Base-by-base conservation (phyloP, 2,329 filamentous ascomycete species). In the Phoma herbarum region DNA sequence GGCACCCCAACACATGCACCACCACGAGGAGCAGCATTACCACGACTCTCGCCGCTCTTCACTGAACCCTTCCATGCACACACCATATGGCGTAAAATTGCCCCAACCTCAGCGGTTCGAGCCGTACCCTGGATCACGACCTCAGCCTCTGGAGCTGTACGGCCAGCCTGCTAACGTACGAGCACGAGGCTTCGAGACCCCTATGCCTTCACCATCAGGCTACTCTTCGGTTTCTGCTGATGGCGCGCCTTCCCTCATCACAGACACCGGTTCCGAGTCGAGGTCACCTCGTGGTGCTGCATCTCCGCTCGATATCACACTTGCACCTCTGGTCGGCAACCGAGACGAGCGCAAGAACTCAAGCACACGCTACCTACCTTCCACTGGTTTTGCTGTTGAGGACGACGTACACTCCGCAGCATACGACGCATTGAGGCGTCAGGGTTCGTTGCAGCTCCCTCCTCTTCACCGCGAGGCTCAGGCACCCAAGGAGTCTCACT, bases 191-290 rank as follows among this genome's bases (percentile, higher is more conserved):
- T 77, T 80, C 61, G 86, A 89, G 57, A 82, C 82, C 10, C 83
- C 88, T 33, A 82, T 90, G 66, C 86, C 85, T 41, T 90, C 88
- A 9, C 88, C 88, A 14, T 82, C 80, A 16, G 82, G 85, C 50
- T 85, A 83, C 65, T 89, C 87, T 2, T 86, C 88, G 52, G 82
- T 84, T 37, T 91, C 89, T 2, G 79, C 84, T 16, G 88, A 90
- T 43, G 81, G 82, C 28, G 86, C 88, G 4, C 89, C 89, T 7
- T 90, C 89, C 1, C 82, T 92, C 62, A 82, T 91, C 48, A 92
- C 90, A 0, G 91, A 95, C 73, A 78, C 73, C 47, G 81, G 80
- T 20, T 82, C 80, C 25, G 76, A 80, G 60, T 78, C 80, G 3
- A 76, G 81, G 47, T 83, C 81, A 45, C 80, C 81, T 22, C 77